These are phyloP conservation scores for Mycena albidolilacea DNA, from an alignment of 768 basidiomycete genomes.

Conservation along the genomic window DNA sequence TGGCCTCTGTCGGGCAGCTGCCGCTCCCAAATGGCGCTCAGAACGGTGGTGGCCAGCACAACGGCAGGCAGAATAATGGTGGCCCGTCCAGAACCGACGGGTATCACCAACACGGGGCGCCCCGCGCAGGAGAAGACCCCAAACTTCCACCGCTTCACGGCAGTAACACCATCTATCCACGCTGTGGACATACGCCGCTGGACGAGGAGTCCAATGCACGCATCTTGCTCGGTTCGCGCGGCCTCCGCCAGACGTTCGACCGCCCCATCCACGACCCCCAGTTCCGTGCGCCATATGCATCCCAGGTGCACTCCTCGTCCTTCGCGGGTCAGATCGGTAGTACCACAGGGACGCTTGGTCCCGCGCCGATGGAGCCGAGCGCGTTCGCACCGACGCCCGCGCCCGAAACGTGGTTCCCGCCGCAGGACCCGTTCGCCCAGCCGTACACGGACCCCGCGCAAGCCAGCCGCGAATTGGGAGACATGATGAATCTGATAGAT, in stretches of 20 bases:
- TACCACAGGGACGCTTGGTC: neutral
- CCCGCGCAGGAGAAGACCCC: neutral
- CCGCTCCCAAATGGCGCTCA: slow-evolving; percentile 21
- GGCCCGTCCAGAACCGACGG: no score
- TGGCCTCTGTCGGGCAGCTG: slow-evolving; percentile 41
- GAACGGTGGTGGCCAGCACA: no score
- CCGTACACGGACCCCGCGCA: slow-evolving; percentile 6
- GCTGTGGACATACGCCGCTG: neutral
- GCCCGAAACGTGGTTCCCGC: slow-evolving; percentile 30
- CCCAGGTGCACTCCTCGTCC: neutral
- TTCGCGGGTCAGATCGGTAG: slow-evolving; percentile 26
- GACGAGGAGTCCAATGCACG: neutral
- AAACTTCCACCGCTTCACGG: neutral
- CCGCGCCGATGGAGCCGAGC: slow-evolving; percentile 32
- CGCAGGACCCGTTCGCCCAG: slow-evolving; percentile 26
- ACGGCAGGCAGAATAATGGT: no score
- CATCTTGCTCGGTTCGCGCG: slow-evolving; percentile 27
- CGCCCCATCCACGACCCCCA: slow-evolving; percentile 12
- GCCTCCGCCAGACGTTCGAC: slow-evolving; percentile 28
- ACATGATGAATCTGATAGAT: slow-evolving; percentile 38
- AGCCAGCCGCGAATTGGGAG: slow-evolving; percentile 25
- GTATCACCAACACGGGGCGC: neutral
- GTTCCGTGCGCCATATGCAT: slow-evolving; percentile 25
- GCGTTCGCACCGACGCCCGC: slow-evolving; percentile 32
- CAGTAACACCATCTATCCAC: neutral